phyloP scores from a whole-genome alignment of 305 asterid species.

The Ajuga reptans region DNA sequence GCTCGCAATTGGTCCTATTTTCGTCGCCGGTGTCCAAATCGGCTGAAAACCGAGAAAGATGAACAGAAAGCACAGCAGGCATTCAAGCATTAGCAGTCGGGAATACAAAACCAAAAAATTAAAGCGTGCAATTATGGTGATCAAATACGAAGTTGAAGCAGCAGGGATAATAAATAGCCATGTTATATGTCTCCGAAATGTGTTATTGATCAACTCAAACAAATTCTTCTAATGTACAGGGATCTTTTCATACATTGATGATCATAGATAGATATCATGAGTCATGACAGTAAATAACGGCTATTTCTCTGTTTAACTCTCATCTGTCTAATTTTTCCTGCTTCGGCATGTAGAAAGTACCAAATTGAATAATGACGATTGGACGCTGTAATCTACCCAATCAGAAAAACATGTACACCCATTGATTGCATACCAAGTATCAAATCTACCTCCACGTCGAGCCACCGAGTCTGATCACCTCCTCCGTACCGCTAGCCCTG shows the following conservation, averaged over 20 bases:
- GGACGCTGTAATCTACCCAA: not conserved
- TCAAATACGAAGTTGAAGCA: slow-evolving; percentile 38
- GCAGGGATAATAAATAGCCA: not conserved
- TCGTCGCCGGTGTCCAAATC: too few species aligned
- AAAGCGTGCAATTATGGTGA: too few species aligned
- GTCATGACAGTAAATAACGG: too few species aligned
- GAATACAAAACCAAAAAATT: too few species aligned
- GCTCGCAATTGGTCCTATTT: too few species aligned
- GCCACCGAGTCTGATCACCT: slow-evolving; percentile 88
- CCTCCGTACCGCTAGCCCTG: slow-evolving; percentile 60
- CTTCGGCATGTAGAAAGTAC: not conserved
- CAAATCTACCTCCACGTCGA: slow-evolving; percentile 67
- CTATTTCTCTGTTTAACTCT: not conserved
- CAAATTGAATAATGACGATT: not conserved
- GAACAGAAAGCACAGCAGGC: too few species aligned
- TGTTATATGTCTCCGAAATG: not conserved
- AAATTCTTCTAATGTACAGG: slow-evolving; percentile 18
- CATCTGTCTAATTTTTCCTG: not conserved
- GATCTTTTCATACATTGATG: not conserved
- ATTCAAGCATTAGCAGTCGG: too few species aligned
- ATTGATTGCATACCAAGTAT: not conserved
- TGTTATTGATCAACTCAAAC: not conserved
- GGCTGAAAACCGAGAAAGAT: too few species aligned
- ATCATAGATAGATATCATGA: not conserved
- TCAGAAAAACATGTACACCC: not conserved